Base-by-base conservation (phyloP, 306 rosid species). In the Glycine latifolia region DNA sequence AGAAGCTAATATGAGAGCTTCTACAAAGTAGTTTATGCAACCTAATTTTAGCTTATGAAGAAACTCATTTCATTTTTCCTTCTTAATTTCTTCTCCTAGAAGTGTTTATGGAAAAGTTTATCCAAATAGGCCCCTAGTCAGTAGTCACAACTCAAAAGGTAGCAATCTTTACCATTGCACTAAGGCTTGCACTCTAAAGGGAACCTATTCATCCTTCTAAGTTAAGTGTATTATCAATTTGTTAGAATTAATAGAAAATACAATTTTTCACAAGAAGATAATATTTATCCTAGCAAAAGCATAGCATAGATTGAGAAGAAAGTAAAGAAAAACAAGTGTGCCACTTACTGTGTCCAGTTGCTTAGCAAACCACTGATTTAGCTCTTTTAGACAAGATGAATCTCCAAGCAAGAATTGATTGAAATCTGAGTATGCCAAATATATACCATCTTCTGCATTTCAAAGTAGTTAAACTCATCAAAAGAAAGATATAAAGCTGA, bases 361-460 rank as follows among this genome's bases (percentile, higher is more conserved):
- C 89, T 91, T 93, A 71, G 97, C 78, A 91, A 95, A 95, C 99
- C 99, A 93, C 86, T 93, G 95, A 84, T 93, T 93, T 67, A 95
- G 88, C 88, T 95, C 98, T 81, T 90, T 89, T 47, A 92, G 81
- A 89, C 94, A 95, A 54, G 91, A 88, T 9, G 98, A 86, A 82
- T 95, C 99, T 84, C 94, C 99, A 78, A 86, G 89, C 90, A 95
- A 84, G 86, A 91, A 95, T 17, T 87, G 89, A 81, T 84, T 88
- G 85, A 93, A 93, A 85, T 95, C 97, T 39, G 98, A 91, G 82
- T 93, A 95, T 37, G 94, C 97, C 87, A 95, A 89, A 89, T 93
- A 93, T 77, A 95, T 91, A 56, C 94, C 96, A 82, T 93, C 94
- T 84, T 90, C 99, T 95, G 96, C 91, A 78, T 20, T 81, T 79